phyloP scores from a whole-genome alignment of 805 yeast species.

The Kluyveromyces siamensis region DNA sequence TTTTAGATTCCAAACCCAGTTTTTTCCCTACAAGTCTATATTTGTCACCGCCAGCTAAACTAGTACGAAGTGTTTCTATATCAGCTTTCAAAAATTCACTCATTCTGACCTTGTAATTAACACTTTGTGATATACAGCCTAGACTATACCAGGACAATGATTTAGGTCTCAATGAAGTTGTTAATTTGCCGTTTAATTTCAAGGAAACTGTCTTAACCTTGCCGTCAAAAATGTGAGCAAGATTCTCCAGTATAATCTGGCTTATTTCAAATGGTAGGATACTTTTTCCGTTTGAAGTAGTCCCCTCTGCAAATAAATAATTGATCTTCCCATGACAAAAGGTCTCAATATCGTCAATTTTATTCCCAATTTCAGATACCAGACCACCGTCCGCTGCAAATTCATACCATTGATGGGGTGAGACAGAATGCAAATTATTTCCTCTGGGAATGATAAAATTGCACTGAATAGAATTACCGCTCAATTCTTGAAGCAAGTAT shows the following conservation, averaged over 20 bases:
- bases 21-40: constrained; percentile 39
- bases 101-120: constrained; percentile 16
- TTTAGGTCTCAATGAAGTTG: constrained; percentile 24
- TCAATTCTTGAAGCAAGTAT: constrained; percentile 23
- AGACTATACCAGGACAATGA: constrained; percentile 4
- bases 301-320: constrained; percentile 68
- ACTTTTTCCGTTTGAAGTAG: constrained; percentile 76
- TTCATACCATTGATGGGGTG: constrained; percentile 10
- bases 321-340: constrained; percentile 34
- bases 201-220: constrained; percentile 20
- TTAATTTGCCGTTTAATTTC: constrained; percentile 24
- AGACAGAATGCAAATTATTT: constrained; percentile 10
- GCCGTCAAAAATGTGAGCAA: constrained; percentile 9
- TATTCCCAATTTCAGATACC: constrained; percentile 9
- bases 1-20: constrained; percentile 36
- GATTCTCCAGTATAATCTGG: constrained; percentile 12
- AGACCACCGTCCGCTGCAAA: constrained; percentile 19
- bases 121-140: constrained; percentile 14
- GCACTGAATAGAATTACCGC: constrained; percentile 5
- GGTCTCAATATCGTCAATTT: constrained; percentile 10
- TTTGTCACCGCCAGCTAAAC: constrained; percentile 38
- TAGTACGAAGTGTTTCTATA: constrained; percentile 20
- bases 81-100: constrained; percentile 17
- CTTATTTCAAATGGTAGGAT: constrained; percentile 46
- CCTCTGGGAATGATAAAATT: constrained; percentile 13